Base-by-base conservation (phyloP, 2,329 filamentous ascomycete species). In the Aspergillus sp. region DNA sequence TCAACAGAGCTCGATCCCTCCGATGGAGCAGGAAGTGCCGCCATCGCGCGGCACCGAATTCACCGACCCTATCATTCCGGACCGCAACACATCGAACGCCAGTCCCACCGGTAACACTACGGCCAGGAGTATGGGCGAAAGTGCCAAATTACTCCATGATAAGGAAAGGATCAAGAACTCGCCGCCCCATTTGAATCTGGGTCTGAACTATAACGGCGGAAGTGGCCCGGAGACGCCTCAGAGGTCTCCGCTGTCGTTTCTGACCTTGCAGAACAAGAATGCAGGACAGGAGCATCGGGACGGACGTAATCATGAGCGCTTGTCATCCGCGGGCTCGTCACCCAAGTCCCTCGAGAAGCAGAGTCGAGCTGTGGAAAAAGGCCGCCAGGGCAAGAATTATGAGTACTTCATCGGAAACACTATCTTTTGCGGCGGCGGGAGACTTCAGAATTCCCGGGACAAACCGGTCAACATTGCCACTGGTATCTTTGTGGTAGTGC, bases 341-440 rank as follows among this genome's bases (percentile, higher is more conserved):
- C 90, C 90, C 2, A 81, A 80, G 44, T 78, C 88, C 47, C 72
- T 77, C 38, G 76, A 77, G n/a, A 79, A 83, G 63, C 63, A 66
- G 51, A 52, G 60, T 49, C 48, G 64, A 22, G 51, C 65, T 16
- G 57, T 63, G 16, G 56, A 49, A 4, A 74, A 74, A 43, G 59
- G 69, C 20, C 72, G 78, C 33, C 66, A 82, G 50, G 85, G 89
- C 47, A 86, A 82, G 59, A 96, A 96, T 63, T 88, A 93, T 72
- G 84, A 97, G 68, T 96, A 96, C 70, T 97, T 96, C 65, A 83
- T 89, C 42, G 94, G 94, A 43, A 99, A 97, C 66, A 96, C 90
- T 0, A 78, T 91, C 20, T 99, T 99, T 67, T 96, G 86, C 69
- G 79, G 89, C 53, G 88, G 89, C 32, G 94, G 94, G 7, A 83